Conservation (phyloP, 805 yeast genomes). For the Candida oleophila region DNA sequence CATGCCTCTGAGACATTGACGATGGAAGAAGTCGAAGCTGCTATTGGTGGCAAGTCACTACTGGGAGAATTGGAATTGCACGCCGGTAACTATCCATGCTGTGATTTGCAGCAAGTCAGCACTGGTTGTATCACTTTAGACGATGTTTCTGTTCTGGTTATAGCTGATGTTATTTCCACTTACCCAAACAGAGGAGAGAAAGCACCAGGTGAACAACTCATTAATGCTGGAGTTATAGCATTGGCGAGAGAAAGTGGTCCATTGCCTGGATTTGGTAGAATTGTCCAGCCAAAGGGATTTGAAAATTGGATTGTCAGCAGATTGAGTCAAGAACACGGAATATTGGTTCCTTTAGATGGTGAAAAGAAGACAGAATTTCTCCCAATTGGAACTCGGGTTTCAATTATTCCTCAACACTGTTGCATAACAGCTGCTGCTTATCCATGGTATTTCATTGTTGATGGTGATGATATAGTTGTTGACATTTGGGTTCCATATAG, state of each 20-base stretch:
- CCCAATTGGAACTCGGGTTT: conserved; percentile 55
- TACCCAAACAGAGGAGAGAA: conserved; percentile 56
- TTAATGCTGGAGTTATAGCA: conserved; percentile 74
- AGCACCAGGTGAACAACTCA: conserved; percentile 57
- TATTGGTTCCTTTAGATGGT: conserved; percentile 47
- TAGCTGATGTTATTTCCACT: conserved; percentile 54
- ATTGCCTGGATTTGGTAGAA: conserved; percentile 58
- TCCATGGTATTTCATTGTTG: conserved; percentile 56
- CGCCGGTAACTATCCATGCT: conserved; percentile 77
- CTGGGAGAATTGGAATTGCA: conserved; percentile 61
- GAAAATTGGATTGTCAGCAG: conserved; percentile 65
- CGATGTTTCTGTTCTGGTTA: conserved; percentile 60
- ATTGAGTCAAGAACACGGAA: conserved; percentile 79
- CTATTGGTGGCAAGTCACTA: conserved; percentile 20
- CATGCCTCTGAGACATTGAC: conserved; percentile 48
- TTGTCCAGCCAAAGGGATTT: conserved; percentile 38
- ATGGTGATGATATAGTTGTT: conserved; percentile 43
- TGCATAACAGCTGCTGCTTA: conserved; percentile 69
- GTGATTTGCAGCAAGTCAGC: conserved; percentile 76
- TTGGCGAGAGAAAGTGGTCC: conserved; percentile 65
- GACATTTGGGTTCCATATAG: conserved; percentile 69
- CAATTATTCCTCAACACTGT: conserved; percentile 65
- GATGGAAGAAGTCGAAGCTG: conserved; percentile 17
- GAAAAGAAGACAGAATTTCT: conserved; percentile 34
- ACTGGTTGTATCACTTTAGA: conserved; percentile 62